phyloP scores from a whole-genome alignment of 805 yeast genomes.

The Schwanniomyces occidentalis region DNA sequence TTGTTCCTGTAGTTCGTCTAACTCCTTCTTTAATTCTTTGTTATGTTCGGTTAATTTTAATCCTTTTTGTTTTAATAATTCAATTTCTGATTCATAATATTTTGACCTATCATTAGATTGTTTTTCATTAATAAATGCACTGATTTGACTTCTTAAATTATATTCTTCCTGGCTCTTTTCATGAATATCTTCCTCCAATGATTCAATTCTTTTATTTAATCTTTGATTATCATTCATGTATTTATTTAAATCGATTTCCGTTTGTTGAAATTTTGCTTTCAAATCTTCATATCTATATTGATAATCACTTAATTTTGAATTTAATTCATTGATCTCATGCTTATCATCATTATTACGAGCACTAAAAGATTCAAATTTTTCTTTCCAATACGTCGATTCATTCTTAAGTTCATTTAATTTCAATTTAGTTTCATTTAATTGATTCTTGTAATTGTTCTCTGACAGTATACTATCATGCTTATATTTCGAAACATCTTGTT shows the following conservation, averaged over 20 bases:
- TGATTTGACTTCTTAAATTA: constrained; percentile 21
- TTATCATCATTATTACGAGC: constrained; percentile 1
- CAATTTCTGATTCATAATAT: constrained; percentile 24
- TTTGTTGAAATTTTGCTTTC: constrained; percentile 12
- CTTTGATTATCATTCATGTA: constrained; percentile 12
- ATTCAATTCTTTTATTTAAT: constrained; percentile 16
- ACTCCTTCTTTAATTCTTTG: constrained; percentile 23
- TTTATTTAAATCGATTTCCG: constrained; percentile 13
- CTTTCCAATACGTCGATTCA: constrained; percentile 13
- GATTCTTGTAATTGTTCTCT: constrained; percentile 10
- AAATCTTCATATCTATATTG: constrained; percentile 9
- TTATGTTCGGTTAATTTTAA: constrained; percentile 15
- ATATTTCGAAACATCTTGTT: constrained; percentile 2
- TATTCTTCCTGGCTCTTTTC: constrained; percentile 23
- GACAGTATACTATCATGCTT: constrained; percentile 8
- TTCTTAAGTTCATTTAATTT: constrained; percentile 16
- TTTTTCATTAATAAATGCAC: constrained; percentile 19
- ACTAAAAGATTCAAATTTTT: constrained; percentile 10
- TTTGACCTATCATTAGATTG: constrained; percentile 12
- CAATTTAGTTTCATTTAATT: constrained; percentile 5
- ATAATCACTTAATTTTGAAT: constrained; percentile 14
- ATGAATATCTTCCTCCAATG: constrained; percentile 18
- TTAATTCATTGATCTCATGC: constrained; percentile 11
- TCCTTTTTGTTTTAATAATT: constrained; percentile 21
- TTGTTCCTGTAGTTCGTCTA: constrained; percentile 28